These are phyloP conservation scores for Coemansia javaensis DNA, from an alignment of 192 early-diverging fungal species.

Conservation along the genomic window DNA sequence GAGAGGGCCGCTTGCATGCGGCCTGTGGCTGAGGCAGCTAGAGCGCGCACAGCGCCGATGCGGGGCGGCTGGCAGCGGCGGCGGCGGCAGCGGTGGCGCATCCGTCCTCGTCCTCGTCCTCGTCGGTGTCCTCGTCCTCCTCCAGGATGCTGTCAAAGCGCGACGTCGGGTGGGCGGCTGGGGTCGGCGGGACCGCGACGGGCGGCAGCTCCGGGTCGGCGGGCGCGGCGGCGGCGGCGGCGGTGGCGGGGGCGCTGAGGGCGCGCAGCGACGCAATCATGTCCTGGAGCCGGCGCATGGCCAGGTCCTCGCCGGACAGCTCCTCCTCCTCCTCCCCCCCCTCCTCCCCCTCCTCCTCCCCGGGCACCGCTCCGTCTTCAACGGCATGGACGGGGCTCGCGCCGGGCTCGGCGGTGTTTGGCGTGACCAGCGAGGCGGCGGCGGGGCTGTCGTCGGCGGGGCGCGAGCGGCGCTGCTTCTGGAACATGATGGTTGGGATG, in stretches of 20 bases:
- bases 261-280: conserved; percentile 46
- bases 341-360: too few relatives aligned
- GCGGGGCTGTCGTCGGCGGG: neutral
- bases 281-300: conserved; percentile 43
- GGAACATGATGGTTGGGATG: conserved; percentile 46
- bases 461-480: conserved; percentile 7
- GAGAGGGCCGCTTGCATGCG: too few relatives aligned
- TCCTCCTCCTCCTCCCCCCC: too few relatives aligned
- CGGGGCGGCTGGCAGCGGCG: neutral
- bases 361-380: too few relatives aligned
- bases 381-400: neutral
- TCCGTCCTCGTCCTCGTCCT: conserved; percentile 27
- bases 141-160: conserved; percentile 51
- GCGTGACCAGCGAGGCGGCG: neutral
- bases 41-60: neutral
- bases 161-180: conserved; percentile 39
- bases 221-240: neutral
- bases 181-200: conserved; percentile 9
- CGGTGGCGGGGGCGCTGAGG: conserved; percentile 3
- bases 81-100: neutral
- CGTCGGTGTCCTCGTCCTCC: conserved; percentile 44
- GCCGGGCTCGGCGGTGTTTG: neutral
- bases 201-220: neutral
- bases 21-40: too few relatives aligned
- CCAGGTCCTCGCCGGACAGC: conserved; percentile 12